phyloP scores from a whole-genome alignment of 2,329 filamentous ascomycete species.

The Fusarium avenaceum region DNA sequence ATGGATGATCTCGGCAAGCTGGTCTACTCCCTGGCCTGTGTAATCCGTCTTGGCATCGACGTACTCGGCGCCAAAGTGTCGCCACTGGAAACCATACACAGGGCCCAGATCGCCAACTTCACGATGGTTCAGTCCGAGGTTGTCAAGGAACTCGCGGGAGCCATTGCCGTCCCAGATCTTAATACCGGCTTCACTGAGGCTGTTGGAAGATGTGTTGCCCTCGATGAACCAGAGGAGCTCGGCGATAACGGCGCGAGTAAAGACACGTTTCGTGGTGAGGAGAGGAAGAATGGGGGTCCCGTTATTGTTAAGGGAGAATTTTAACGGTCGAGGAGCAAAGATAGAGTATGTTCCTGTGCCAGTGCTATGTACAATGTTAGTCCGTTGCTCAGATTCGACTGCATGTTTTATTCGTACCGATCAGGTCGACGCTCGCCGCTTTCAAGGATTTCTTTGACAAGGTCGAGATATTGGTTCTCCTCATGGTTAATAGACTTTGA shows the following conservation, averaged over 20 bases:
- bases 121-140: conserved; percentile 82
- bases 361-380: conserved; percentile 69
- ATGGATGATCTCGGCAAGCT: conserved; percentile 89
- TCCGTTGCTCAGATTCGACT: not conserved
- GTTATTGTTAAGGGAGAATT: conserved; percentile 81
- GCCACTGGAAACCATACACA: conserved; percentile 99
- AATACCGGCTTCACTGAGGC: conserved; percentile 83
- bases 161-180: conserved; percentile 99
- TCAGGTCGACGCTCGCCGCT: conserved; percentile 91
- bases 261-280: conserved; percentile 97
- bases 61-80: conserved; percentile 96
- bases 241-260: conserved; percentile 87
- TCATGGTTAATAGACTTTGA: conserved; percentile 69
- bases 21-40: conserved; percentile 88
- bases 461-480: conserved; percentile 92
- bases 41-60: conserved; percentile 85
- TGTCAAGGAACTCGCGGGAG: conserved; percentile 89
- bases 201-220: conserved; percentile 82
- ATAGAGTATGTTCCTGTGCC: conserved; percentile 93
- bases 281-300: conserved; percentile 82
- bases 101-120: conserved; percentile 91
- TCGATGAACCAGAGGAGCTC: conserved; percentile 97
- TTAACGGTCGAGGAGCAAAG: conserved; percentile 88
- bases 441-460: conserved; percentile 86
- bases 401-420: conserved; percentile 64